Evolutionary conservation across 306 rosid species (phyloP), one percentile per base, ranked within the genome.

Genomic region (Trifolium repens): DNA sequence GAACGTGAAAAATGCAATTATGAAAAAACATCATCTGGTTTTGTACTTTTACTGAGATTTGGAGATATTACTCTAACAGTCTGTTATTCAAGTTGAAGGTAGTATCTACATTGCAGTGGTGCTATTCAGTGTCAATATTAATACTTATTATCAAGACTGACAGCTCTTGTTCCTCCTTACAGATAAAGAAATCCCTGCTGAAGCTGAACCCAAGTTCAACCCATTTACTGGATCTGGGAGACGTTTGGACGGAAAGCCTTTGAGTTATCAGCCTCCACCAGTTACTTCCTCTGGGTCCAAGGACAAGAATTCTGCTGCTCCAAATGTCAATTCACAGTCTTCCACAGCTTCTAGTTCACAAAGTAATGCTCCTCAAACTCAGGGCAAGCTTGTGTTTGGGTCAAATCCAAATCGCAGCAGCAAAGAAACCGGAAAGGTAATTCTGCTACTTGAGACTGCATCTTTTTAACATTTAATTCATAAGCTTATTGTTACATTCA

Each of bases 351-450:
- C 98, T 84, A 87, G 88, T 84, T 86, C 93, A 19, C 87, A 85
- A 77, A 63, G 80, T 35, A 67, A 74, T 67, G 84, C 80, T 81
- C 81, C 80, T 57, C 97, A 88, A 84, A 55, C 99, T 69, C 96
- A 89, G 81, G 97, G 96, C 67, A 94, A 94, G 88, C 94, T 94
- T 53, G 99, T 94, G 42, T 94, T 94, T 53, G 99, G 99, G 50
- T 83, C 91, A 79, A 90, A 80, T 81, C 88, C 83, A 12, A 86
- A 72, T 81, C 94, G 90, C 15, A 15, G n/a, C n/a, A n/a, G 73
- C 16, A 91, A 86, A 80, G 96, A 84, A 61, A 70, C 85, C 3
- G 82, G 59, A 57, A 90, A 90, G 96, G 99, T 94, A 74, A 69
- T 73, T 30, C 34, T 30, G 34, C 34, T 30, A 5, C 34, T 30